phyloP scores from a whole-genome alignment of 352 stramenopile genomes.

The Globisporangium sylvaticum region DNA sequence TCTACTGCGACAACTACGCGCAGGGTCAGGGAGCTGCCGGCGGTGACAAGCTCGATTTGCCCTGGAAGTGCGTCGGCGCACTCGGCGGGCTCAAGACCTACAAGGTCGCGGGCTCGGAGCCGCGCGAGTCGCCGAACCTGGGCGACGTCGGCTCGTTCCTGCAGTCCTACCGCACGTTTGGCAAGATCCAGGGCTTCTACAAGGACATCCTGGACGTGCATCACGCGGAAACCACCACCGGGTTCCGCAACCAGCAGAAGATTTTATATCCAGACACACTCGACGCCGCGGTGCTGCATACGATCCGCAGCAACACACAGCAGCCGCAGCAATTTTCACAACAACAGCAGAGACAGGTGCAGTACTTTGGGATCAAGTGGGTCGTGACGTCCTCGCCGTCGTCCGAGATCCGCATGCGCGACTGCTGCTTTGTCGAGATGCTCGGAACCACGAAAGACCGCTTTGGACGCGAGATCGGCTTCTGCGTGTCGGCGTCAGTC shows the following conservation, averaged over 20 bases:
- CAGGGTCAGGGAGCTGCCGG: constrained; percentile 12
- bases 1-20: constrained; percentile 22
- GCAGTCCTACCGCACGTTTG: constrained; percentile 43
- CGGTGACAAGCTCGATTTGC: constrained; percentile 26
- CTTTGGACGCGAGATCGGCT: constrained; percentile 35
- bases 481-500: constrained; percentile 35
- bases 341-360: constrained; percentile 22
- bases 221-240: constrained; percentile 27
- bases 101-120: constrained; percentile 28
- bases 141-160: constrained; percentile 17
- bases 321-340: constrained; percentile 2
- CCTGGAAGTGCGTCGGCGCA: constrained; percentile 35
- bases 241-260: constrained; percentile 42
- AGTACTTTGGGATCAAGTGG: constrained; percentile 55
- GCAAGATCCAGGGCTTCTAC: constrained; percentile 46
- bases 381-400: constrained; percentile 27
- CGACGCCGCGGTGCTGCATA: constrained; percentile 37
- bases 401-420: constrained; percentile 24
- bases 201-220: constrained; percentile 42
- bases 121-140: background rate
- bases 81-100: constrained; percentile 40
- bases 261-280: constrained; percentile 40
- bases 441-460: constrained; percentile 38
- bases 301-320: constrained; percentile 16
- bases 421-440: constrained; percentile 51